These are phyloP conservation scores for Fraxinus paxiana DNA, from an alignment of 305 asterid genomes.

Conservation along the genomic window DNA sequence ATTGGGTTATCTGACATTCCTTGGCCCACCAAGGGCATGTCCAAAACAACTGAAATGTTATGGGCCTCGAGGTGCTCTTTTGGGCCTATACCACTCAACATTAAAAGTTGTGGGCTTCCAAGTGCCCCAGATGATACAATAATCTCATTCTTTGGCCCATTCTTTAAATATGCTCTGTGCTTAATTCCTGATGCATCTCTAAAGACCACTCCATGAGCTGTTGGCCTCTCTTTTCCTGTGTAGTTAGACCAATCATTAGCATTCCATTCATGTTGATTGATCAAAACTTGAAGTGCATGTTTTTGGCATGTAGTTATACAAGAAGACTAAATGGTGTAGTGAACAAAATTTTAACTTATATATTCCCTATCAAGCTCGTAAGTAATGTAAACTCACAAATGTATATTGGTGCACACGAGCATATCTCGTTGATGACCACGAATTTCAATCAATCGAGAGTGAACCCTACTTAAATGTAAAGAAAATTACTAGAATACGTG, in stretches of 20 bases:
- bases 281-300: neutral
- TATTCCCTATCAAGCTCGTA: neutral
- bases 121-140: slow-evolving; percentile 75
- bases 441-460: neutral
- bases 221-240: slow-evolving; percentile 44
- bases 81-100: slow-evolving; percentile 88
- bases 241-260: neutral
- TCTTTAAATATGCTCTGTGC: slow-evolving; percentile 62
- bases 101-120: slow-evolving; percentile 87
- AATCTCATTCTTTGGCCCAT: slow-evolving; percentile 57
- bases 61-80: slow-evolving; percentile 50
- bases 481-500: neutral
- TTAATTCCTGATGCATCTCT: slow-evolving; percentile 52
- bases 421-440: neutral
- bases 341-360: neutral
- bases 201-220: slow-evolving; percentile 62
- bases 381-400: neutral
- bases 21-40: slow-evolving; percentile 69
- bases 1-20: slow-evolving; percentile 96
- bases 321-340: neutral
- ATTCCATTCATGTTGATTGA: neutral
- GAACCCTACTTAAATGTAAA: neutral
- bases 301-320: neutral
- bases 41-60: slow-evolving; percentile 46
- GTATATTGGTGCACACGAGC: neutral